Percentiles rank a stretch among this genome's conserved stretches.
Evolutionary conservation across 2,329 filamentous ascomycete genomes (phyloP).

Genomic region (Fusarium stilboides): DNA sequence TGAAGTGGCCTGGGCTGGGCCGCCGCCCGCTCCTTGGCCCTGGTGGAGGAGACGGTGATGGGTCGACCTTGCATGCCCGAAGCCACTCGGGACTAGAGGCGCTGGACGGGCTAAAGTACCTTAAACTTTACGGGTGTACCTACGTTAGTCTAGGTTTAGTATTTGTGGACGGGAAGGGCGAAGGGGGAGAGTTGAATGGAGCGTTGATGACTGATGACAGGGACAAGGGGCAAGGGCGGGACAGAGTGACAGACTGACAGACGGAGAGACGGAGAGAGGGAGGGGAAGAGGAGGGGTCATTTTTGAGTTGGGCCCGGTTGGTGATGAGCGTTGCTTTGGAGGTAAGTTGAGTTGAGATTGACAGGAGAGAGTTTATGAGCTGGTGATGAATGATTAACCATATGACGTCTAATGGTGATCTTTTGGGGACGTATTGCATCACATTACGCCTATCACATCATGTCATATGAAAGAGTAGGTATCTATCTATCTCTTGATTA

Average conservation of each 20-base stretch:
- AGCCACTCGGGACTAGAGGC: conserved; percentile 36
- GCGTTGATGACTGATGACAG: not conserved
- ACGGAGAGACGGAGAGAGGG: not conserved
- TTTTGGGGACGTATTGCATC: conserved; percentile 11
- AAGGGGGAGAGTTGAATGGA: not conserved
- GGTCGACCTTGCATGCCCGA: conserved; percentile 34
- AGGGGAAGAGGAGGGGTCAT: not conserved
- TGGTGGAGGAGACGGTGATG: conserved; percentile 23
- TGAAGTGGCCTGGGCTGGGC: not conserved
- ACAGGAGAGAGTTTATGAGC: conserved; percentile 16
- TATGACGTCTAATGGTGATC: conserved; percentile 32
- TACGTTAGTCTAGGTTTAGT: conserved; percentile 35
- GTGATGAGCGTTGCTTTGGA: conserved; percentile 31
- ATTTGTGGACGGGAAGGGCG: conserved; percentile 28
- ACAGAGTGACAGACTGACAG: too few relatives aligned
- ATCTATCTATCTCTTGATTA: not conserved
- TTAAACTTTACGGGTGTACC: conserved; percentile 45
- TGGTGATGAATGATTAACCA: conserved; percentile 6
- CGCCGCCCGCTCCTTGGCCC: not conserved
- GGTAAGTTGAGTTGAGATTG: conserved; percentile 16
- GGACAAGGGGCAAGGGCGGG: not conserved
- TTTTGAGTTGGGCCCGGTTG: conserved; percentile 34
- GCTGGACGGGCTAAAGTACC: conserved; percentile 37
- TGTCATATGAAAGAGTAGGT: conserved; percentile 10
- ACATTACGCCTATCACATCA: conserved; percentile 9